These are phyloP conservation scores for Lipomyces starkeyi DNA, from an alignment of 805 yeast species.

Conservation along the genomic window DNA sequence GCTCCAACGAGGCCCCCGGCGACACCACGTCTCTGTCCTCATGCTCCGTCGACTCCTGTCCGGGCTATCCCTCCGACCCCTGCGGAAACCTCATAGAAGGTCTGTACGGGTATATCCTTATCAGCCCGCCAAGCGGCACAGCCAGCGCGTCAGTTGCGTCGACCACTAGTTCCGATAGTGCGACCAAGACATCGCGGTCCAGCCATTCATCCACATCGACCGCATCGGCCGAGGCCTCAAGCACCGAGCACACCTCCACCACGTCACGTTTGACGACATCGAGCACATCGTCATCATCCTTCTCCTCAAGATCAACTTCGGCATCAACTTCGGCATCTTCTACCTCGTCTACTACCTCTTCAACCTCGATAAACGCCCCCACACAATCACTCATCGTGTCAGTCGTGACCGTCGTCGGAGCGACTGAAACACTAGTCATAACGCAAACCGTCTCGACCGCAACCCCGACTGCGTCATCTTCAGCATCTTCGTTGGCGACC, in stretches of 20 bases:
- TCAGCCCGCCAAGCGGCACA: slow-evolving; percentile 48
- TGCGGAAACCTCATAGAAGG: slow-evolving; percentile 54
- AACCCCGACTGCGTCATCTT: slow-evolving; percentile 25
- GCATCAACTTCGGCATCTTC: slow-evolving; percentile 1
- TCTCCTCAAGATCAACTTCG: slow-evolving; percentile 3
- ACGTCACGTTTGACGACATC: slow-evolving; percentile 39
- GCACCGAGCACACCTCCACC: not conserved
- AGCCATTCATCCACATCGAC: slow-evolving; percentile 4
- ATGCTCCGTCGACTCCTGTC: slow-evolving; percentile 50
- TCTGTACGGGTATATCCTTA: slow-evolving; percentile 59
- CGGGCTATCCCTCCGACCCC: slow-evolving; percentile 53
- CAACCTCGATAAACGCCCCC: slow-evolving; percentile 34
- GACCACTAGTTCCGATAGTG: slow-evolving; percentile 15
- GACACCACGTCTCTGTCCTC: slow-evolving; percentile 46
- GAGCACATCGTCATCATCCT: slow-evolving; percentile 1
- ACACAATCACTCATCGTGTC: slow-evolving; percentile 37
- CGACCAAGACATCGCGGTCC: slow-evolving; percentile 2
- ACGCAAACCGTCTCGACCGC: slow-evolving; percentile 29
- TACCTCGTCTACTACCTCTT: slow-evolving; percentile 5
- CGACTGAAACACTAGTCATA: slow-evolving; percentile 37
- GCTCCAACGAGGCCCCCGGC: slow-evolving; percentile 60
- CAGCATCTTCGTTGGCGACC: not conserved
- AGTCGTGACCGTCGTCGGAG: slow-evolving; percentile 42
- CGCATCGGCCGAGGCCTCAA: not conserved
- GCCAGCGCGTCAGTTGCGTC: slow-evolving; percentile 28